Evolutionary conservation across 23 red algal genomes (phyloP), one percentile per base, ranked within the genome.

Genomic region (Gracilaria caudata): DNA sequence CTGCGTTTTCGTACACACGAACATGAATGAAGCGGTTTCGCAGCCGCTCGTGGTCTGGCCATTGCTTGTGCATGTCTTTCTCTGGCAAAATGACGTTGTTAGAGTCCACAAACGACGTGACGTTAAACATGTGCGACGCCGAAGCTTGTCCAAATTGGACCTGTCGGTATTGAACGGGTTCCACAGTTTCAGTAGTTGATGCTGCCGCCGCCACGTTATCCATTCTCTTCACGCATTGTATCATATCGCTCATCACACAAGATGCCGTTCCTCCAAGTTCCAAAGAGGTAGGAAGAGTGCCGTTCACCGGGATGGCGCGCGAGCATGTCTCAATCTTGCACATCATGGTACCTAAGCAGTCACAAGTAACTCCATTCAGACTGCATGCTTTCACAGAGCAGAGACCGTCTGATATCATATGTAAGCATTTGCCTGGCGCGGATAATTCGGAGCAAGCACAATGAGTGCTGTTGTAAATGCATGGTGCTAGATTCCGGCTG

Each of bases 391-490:
- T 47, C 60, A 81, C 78, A 4, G 39, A n/a, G 33, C 55, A 81
- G 20, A 32, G 25, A 14, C 51, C 39, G 30, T 64, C 55, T 26
- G 78, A 64, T 21, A 64, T 20, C 11, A 33, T 38, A n/a, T 29
- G 78, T 19, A 81, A 35, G 0, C 78, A 81, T 21, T 59, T 64
- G 1, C 78, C 55, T 4, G 55, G 55, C 24, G 47, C 37, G 17
- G 55, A 26, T 20, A 64, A n/a, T 21, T 81, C 25, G 34, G 55
- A 44, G 46, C 78, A 81, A 19, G 78, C 55, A 21, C 78, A 64
- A 64, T 64, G 78, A 20, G 78, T 81, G 34, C 37, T 40, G 78
- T 81, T 81, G 56, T 36, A 81, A 16, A 64, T 26, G 24, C 78
- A 81, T 25, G 24, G 56, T 5, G 78, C 26, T 54, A 55, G 78